Evolutionary conservation across 2,329 filamentous ascomycete species (phyloP).

Genomic region (Arachnopeziza araneosa): DNA sequence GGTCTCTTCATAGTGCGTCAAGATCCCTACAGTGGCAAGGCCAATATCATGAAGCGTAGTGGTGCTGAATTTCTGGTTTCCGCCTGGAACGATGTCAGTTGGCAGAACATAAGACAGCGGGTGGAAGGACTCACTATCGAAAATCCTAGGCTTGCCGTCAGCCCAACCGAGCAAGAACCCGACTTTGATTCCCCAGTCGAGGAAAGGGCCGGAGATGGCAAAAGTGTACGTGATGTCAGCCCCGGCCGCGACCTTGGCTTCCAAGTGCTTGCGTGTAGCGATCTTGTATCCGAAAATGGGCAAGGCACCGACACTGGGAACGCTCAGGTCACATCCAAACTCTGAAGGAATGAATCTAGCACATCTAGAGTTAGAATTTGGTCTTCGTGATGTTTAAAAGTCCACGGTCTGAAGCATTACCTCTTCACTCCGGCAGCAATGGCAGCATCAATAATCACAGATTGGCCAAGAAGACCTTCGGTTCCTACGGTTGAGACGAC

Average conservation of each 20-base stretch:
- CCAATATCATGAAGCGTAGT: conserved; percentile 44
- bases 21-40: conserved; percentile 42
- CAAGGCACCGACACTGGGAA: conserved; percentile 35
- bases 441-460: conserved; percentile 49
- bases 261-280: conserved; percentile 36
- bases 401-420: background rate
- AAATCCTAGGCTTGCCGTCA: conserved; percentile 12
- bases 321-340: conserved; percentile 40
- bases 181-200: conserved; percentile 48
- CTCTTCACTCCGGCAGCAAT: conserved; percentile 33
- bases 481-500: conserved; percentile 44
- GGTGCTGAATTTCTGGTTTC: conserved; percentile 41
- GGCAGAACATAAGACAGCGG: background rate
- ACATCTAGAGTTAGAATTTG: background rate
- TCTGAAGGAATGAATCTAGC: conserved; percentile 52
- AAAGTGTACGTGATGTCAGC: conserved; percentile 48
- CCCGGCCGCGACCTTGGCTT: conserved; percentile 34
- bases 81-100: conserved; percentile 29
- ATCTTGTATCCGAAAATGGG: conserved; percentile 49
- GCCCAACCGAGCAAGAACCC: conserved; percentile 42
- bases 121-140: background rate
- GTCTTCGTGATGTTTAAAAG: background rate
- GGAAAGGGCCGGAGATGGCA: conserved; percentile 49
- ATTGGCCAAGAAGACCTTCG: conserved; percentile 37
- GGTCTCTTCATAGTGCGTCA: conserved; percentile 45